A percentile compares a stretch with the other conserved stretches of the same genome.
These are phyloP conservation scores for Trypanosoma vivax DNA, from an alignment of 208 protist genomes.

Conservation along the genomic window DNA sequence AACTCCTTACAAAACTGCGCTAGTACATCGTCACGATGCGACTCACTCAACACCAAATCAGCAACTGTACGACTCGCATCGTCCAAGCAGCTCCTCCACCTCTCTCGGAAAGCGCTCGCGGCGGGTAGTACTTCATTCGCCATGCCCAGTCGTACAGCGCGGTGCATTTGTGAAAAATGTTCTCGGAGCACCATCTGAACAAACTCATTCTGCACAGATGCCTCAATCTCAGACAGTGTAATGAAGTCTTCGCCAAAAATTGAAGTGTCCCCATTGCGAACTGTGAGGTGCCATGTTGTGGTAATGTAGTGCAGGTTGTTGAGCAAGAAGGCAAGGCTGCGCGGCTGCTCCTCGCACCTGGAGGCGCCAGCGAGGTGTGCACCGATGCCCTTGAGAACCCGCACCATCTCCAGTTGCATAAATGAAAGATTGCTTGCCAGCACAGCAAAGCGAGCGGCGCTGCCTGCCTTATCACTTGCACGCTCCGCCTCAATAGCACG, in stretches of 20 bases:
- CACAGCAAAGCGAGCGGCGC: constrained; percentile 46
- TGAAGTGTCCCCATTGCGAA: constrained; percentile 20
- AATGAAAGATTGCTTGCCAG: constrained; percentile 61
- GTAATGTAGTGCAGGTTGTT: constrained; percentile 47
- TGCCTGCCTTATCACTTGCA: constrained; percentile 50
- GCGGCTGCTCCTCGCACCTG: constrained; percentile 1
- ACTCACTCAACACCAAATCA: constrained; percentile 29
- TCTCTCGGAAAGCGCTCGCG: constrained; percentile 48
- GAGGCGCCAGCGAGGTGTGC: constrained; percentile 15
- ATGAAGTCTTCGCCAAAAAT: constrained; percentile 25
- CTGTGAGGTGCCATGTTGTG: constrained; percentile 7
- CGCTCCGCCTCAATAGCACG: constrained; percentile 45
- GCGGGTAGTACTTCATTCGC: constrained; percentile 27
- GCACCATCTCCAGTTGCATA: constrained; percentile 58
- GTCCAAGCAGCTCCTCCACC: constrained; percentile 54
- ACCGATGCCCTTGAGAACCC: constrained; percentile 37
- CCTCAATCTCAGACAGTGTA: constrained; percentile 32
- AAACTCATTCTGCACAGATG: constrained; percentile 25
- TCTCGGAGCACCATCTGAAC: constrained; percentile 32
- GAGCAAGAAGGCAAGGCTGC: constrained; percentile 28
- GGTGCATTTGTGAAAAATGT: constrained; percentile 37
- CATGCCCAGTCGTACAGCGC: constrained; percentile 25
- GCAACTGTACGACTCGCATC: constrained; percentile 26
- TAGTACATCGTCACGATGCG: constrained; percentile 43
- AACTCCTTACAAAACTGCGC: constrained; percentile 78